Evolutionary conservation across 139 green algal genomes (phyloP), one percentile per base, ranked within the genome.

Genomic region (Volvox africanus): DNA sequence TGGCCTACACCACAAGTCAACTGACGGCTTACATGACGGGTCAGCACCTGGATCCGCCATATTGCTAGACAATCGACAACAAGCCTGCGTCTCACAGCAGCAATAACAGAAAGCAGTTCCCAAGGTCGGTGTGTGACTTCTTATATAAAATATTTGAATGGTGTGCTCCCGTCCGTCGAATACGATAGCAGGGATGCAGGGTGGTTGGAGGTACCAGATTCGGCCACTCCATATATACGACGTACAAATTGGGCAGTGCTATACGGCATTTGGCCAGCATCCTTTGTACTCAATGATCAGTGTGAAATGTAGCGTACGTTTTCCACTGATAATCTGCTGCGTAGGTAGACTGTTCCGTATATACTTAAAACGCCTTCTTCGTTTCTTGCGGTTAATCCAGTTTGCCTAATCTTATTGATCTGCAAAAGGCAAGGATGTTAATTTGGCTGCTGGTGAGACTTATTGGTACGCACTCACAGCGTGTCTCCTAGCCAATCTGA

Each of bases 21-120:
- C 14, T n/a, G 67, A 35, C 24, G 14, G 18, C 81, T 61, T 76
- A 87, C 81, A 87, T 61, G 81, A 87, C 2, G 81, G 81, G 81
- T 87, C 81, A 1, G 61, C 81, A 1, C 81, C 81, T 1, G 81
- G 81, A 33, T 87, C 81, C 30, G 78, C 78, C 78, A 84, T 84
- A 36, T 79, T 32, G 65, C 11, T 12, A 73, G 24, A 12, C 9
- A 14, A 55, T 55, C 44, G 9, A 9, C 44, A 55, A 55, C 44
- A 9, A 14, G 44, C n/a, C n/a, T n/a, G n/a, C n/a, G n/a, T n/a
- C n/a, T n/a, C n/a, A n/a, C 44, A 55, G 44, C 44, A 55, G 9
- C 44, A 55, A 55, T 55, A 55, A 55, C 44, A 55, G 9, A 55
- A 55, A 5, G 44, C 44, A 55, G 9, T 55, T 55, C 5, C 44